Conservation (phyloP, 2,329 filamentous ascomycete genomes). For the Fusarium sp. region DNA sequence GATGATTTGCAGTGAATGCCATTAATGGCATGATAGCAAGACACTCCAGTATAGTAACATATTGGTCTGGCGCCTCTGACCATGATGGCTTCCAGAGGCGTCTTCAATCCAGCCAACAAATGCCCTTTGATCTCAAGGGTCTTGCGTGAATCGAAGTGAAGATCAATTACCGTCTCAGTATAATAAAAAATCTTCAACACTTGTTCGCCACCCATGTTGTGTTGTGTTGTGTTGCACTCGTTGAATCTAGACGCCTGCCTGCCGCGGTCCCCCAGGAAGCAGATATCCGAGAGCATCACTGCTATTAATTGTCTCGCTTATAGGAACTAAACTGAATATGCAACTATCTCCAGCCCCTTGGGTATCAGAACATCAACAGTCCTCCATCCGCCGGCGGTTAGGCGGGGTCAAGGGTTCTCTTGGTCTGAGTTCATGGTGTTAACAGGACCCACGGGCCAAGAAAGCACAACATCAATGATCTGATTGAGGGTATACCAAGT, state of each 20-base stretch:
- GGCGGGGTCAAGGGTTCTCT: slow-evolving; percentile 11
- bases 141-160: not conserved
- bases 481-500: slow-evolving; percentile 28
- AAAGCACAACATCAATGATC: slow-evolving; percentile 17
- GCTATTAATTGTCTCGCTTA: not conserved
- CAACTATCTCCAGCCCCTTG: slow-evolving; percentile 25
- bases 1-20: not conserved
- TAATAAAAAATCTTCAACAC: not conserved
- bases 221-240: slow-evolving; percentile 16
- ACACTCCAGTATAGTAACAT: not conserved
- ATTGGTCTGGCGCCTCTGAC: slow-evolving; percentile 1
- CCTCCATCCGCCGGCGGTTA: not conserved
- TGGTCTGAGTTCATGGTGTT: not conserved
- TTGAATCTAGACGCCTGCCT: slow-evolving; percentile 6
- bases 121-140: not conserved
- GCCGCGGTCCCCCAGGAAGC: not conserved
- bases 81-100: slow-evolving; percentile 17
- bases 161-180: not conserved
- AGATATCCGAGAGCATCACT: not conserved
- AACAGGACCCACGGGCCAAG: slow-evolving; percentile 13
- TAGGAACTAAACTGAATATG: slow-evolving; percentile 12
- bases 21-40: not conserved
- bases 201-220: slow-evolving; percentile 27
- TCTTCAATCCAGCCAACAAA: slow-evolving; percentile 1
- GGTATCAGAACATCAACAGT: slow-evolving; percentile 20